These are phyloP conservation scores for Aureobasidium namibiae DNA, from an alignment of 2,329 filamentous ascomycete genomes.

Conservation along the genomic window DNA sequence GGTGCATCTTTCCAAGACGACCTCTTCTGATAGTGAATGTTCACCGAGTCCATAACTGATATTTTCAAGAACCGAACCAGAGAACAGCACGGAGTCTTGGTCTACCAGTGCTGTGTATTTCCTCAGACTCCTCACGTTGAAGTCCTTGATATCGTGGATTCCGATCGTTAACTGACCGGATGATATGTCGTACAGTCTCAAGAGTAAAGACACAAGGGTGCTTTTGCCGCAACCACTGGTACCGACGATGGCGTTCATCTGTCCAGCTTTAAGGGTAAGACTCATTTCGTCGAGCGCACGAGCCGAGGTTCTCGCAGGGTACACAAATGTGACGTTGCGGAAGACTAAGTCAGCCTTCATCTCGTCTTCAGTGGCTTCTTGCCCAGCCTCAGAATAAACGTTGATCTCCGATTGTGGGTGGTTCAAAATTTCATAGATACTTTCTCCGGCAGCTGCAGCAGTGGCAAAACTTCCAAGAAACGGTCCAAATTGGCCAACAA, in stretches of 20 bases:
- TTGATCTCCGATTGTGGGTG: slow-evolving; percentile 31
- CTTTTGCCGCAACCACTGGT: slow-evolving; percentile 38
- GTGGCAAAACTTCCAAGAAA: slow-evolving; percentile 49
- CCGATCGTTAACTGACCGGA: slow-evolving; percentile 32
- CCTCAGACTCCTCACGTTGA: slow-evolving; percentile 29
- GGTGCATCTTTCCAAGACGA: slow-evolving; percentile 20
- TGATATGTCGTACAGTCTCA: slow-evolving; percentile 36
- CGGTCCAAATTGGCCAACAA: slow-evolving; percentile 55
- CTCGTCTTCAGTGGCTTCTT: slow-evolving; percentile 1
- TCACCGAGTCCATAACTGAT: slow-evolving; percentile 31
- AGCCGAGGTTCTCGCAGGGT: slow-evolving; percentile 35
- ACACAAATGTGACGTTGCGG: slow-evolving; percentile 34
- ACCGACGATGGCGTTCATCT: slow-evolving; percentile 39
- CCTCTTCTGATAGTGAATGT: slow-evolving; percentile 18
- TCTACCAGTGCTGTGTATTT: slow-evolving; percentile 37
- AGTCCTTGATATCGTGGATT: slow-evolving; percentile 30
- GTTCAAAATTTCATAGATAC: slow-evolving; percentile 38
- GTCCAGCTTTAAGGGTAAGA: slow-evolving; percentile 29
- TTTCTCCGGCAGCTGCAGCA: slow-evolving; percentile 44
- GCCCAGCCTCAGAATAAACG: slow-evolving; percentile 28
- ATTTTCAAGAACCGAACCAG: slow-evolving; percentile 38
- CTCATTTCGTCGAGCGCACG: slow-evolving; percentile 32
- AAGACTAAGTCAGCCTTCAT: slow-evolving; percentile 27
- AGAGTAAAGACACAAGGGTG: slow-evolving; percentile 35
- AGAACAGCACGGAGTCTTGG: slow-evolving; percentile 39